phyloP scores from a whole-genome alignment of 768 basidiomycete genomes.

The Tulasnella sp. region DNA sequence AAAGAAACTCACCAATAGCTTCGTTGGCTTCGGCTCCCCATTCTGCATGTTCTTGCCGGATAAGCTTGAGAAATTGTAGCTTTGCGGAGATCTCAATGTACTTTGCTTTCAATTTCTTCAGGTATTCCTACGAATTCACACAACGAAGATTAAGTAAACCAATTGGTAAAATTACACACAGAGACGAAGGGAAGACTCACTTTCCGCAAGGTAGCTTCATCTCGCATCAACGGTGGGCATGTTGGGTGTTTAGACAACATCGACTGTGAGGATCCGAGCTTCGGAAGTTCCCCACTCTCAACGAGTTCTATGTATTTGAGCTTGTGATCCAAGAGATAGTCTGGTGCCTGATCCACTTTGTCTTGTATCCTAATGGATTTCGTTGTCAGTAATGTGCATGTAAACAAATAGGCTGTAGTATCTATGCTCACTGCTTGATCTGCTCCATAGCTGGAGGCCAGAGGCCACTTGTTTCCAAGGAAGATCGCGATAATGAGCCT shows the following conservation, averaged over 20 bases:
- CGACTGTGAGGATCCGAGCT: slow-evolving; percentile 11
- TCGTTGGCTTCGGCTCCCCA: slow-evolving; percentile 14
- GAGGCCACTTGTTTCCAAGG: no score
- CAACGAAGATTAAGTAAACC: not conserved
- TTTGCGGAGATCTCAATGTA: slow-evolving; percentile 14
- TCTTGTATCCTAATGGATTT: slow-evolving; percentile 1
- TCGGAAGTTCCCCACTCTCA: slow-evolving; percentile 11
- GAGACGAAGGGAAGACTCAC: not conserved
- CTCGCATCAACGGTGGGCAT: slow-evolving; percentile 3
- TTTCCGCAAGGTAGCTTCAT: slow-evolving; percentile 9
- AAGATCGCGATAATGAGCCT: no score
- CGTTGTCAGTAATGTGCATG: not conserved
- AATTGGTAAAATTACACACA: not conserved
- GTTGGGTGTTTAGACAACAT: slow-evolving; percentile 12
- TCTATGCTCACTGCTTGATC: no score
- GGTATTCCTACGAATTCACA: slow-evolving; percentile 1
- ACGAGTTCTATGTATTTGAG: slow-evolving; percentile 5
- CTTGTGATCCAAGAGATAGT: slow-evolving; percentile 10
- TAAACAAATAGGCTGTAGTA: no score
- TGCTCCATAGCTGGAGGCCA: no score
- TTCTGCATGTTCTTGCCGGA: slow-evolving; percentile 1
- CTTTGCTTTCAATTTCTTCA: slow-evolving; percentile 15
- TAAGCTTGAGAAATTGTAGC: slow-evolving; percentile 11
- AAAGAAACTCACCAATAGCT: not conserved
- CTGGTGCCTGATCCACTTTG: slow-evolving; percentile 1